Base-by-base conservation (phyloP, 768 basidiomycete genomes). In the Mycena leptocephala region DNA sequence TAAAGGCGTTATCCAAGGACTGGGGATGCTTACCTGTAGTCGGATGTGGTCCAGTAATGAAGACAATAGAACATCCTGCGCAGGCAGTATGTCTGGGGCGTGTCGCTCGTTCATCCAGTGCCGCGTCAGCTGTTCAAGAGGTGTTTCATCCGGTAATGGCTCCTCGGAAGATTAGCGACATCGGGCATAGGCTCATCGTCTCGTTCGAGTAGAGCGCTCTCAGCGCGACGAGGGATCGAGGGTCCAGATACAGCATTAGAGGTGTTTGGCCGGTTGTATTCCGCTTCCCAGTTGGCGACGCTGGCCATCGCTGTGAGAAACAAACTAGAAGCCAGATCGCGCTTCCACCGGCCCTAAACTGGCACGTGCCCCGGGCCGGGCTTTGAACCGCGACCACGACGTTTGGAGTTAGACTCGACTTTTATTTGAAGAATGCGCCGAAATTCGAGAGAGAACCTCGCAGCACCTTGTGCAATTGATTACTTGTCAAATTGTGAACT, bases 91-190 rank as follows among this genome's bases (percentile, higher is more conserved):
- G 79, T 96, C 95, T 2, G 95, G 96, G 9, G 94, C 91, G 78
- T 95, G 92, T 55, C 96, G 87, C 79, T 97, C 96, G 86, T 96
- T 95, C 88, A 93, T 92, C 96, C 96, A 97, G 79, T 95, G 93
- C 35, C 95, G 90, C 62, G 92, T 94, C 58, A 97, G 89, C 76
- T 91, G 88, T 55, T 95, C 90, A 2, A 96, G 84, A 0, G 92
- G 91, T 6, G 93, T 93, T 71, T 92, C 92, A 5, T 86, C 84
- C 8, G 83, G 84, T 16, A 63, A 62, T 77, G 58, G 69, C 22
- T 79, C 78, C 22, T 68, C 76, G 30, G n/a, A 46, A 20, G 43
- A 18, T 46, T 20, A 18, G 14, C 16, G 5, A 77, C 74, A 41
- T 76, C 80, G 30, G 82, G 83, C 80, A 87, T 86, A 9, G 79